Conservation (phyloP, 768 basidiomycete genomes). For the Agrocybe chaxingu region DNA sequence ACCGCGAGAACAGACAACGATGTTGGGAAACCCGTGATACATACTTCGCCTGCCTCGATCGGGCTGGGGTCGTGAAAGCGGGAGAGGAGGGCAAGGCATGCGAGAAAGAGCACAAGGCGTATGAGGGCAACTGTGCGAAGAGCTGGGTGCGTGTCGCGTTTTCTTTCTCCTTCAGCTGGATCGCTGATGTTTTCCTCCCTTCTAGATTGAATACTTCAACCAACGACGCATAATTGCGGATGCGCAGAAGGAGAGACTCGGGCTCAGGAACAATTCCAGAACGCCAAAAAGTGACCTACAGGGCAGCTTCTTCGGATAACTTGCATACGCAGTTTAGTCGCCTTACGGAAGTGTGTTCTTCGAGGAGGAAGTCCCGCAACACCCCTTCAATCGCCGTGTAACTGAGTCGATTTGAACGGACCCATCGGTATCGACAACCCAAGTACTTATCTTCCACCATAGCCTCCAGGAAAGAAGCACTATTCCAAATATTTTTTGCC, state of each 20-base stretch:
- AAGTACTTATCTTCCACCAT: no score
- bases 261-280: conserved; percentile 32
- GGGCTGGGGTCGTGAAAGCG: conserved; percentile 63
- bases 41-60: conserved; percentile 85
- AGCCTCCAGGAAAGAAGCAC: no score
- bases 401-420: no score
- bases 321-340: no score
- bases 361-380: no score
- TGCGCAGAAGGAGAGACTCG: conserved; percentile 71
- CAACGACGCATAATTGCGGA: conserved; percentile 81
- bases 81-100: conserved; percentile 71
- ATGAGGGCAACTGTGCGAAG: conserved; percentile 75
- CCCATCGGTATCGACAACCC: no score
- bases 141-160: conserved; percentile 71
- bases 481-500: no score
- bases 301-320: neutral
- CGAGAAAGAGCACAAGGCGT: conserved; percentile 48
- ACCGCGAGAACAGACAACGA: conserved; percentile 64
- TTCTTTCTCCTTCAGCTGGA: neutral
- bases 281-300: conserved; percentile 22
- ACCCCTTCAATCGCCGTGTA: no score
- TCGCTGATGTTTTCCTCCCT: conserved; percentile 1
- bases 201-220: conserved; percentile 92
- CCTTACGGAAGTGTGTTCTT: no score
- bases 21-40: conserved; percentile 87